Conservation (phyloP, 2,329 filamentous ascomycete genomes). For the Pseudogymnoascus sp. region DNA sequence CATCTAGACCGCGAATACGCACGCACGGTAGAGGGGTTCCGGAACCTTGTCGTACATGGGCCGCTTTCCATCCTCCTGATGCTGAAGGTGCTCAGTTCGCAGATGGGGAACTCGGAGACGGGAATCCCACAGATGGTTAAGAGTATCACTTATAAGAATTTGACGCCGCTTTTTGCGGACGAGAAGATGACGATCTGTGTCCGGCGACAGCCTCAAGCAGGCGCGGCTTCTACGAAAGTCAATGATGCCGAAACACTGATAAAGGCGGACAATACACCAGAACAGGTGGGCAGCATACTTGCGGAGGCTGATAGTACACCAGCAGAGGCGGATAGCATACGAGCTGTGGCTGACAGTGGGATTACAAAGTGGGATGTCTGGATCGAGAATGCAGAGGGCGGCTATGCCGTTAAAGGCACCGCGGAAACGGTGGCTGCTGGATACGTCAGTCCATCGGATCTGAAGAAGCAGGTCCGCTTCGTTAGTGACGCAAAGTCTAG, state of each 20-base stretch:
- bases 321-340: conserved; percentile 34
- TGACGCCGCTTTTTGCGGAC: conserved; percentile 70
- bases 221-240: background rate
- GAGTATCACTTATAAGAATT: conserved; percentile 68
- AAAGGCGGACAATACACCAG: conserved; percentile 33
- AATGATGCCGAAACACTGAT: conserved; percentile 20
- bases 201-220: conserved; percentile 28
- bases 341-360: conserved; percentile 15
- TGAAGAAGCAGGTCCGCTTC: background rate
- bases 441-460: background rate
- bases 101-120: conserved; percentile 30
- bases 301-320: conserved; percentile 33
- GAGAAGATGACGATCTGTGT: conserved; percentile 66
- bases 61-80: conserved; percentile 73
- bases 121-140: conserved; percentile 34
- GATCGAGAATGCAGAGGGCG: conserved; percentile 54
- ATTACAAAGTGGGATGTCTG: conserved; percentile 49
- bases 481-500: background rate
- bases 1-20: conserved; percentile 73
- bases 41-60: conserved; percentile 74
- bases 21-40: conserved; percentile 63
- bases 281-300: conserved; percentile 31
- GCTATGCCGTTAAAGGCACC: conserved; percentile 55
- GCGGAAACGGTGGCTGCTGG: conserved; percentile 17
- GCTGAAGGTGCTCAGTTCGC: conserved; percentile 53